A percentile compares a stretch with the other conserved stretches of the same genome.
Evolutionary conservation across 2,329 filamentous ascomycete genomes (phyloP).

Genomic region (Raffaelea albimanens): DNA sequence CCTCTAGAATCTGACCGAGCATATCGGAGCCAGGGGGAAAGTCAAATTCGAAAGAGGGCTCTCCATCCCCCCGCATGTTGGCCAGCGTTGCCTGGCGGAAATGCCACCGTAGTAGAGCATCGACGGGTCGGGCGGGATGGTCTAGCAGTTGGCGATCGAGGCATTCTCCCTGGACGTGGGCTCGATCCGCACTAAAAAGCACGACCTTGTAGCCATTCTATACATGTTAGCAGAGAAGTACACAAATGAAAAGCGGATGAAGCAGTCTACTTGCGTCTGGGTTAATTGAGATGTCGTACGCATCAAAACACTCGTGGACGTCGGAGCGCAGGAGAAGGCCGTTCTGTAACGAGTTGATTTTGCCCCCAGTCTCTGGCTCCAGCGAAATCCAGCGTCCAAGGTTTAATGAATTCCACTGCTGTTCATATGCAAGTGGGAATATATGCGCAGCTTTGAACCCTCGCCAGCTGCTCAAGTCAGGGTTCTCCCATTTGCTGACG

Average conservation of each 20-base stretch:
- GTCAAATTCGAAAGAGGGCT: constrained; percentile 17
- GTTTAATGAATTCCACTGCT: constrained; percentile 12
- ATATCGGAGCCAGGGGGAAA: constrained; percentile 19
- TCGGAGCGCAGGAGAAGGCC: constrained; percentile 15
- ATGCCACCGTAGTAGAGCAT: constrained; percentile 17
- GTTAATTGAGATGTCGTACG: constrained; percentile 16
- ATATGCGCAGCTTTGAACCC: constrained; percentile 19
- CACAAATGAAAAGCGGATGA: too few species aligned
- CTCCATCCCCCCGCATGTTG: constrained; percentile 17
- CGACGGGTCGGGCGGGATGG: neutral
- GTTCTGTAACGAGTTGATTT: constrained; percentile 19
- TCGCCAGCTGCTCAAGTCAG: constrained; percentile 3
- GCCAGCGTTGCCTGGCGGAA: constrained; percentile 16
- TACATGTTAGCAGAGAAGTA: neutral
- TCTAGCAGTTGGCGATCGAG: neutral
- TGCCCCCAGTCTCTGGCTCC: constrained; percentile 5
- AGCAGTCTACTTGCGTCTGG: constrained; percentile 13
- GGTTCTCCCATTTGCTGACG: neutral
- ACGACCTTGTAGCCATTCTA: neutral
- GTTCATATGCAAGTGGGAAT: constrained; percentile 17
- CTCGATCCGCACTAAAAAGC: too few species aligned
- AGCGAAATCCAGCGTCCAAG: constrained; percentile 4
- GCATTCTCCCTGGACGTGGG: neutral
- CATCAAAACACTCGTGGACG: constrained; percentile 16
- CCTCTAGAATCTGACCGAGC: constrained; percentile 18